Conservation (phyloP, 441 rosid species). For the Arabidopsis hybrid region DNA sequence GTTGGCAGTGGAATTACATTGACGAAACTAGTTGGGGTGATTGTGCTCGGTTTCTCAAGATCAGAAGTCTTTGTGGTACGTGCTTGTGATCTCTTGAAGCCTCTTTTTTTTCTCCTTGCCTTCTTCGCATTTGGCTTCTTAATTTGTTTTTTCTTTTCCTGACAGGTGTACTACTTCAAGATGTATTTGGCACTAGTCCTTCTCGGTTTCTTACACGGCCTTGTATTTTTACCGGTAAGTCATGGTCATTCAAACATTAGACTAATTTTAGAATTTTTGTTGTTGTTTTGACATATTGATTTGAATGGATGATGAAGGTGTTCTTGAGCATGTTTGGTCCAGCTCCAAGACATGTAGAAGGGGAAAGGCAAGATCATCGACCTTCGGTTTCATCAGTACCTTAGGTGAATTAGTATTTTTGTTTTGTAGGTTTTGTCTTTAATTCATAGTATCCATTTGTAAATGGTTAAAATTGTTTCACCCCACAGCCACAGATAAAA, state of each 20-base stretch:
- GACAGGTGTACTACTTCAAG: slow-evolving; percentile 94
- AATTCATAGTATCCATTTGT: slow-evolving; percentile 19
- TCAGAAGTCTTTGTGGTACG: slow-evolving; percentile 97
- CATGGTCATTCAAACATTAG: slow-evolving; percentile 8
- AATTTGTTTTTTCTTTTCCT: background rate
- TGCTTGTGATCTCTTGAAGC: slow-evolving; percentile 11
- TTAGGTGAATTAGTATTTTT: slow-evolving; percentile 21
- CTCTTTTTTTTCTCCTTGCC: background rate
- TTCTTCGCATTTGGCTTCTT: slow-evolving; percentile 13
- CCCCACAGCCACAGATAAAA: slow-evolving; percentile 6
- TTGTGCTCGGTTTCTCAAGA: slow-evolving; percentile 95
- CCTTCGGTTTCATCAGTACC: slow-evolving; percentile 68
- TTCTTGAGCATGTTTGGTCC: slow-evolving; percentile 94
- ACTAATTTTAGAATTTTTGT: slow-evolving; percentile 9
- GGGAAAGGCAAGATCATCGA: slow-evolving; percentile 69
- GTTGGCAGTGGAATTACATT: slow-evolving; percentile 90
- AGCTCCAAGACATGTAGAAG: slow-evolving; percentile 72
- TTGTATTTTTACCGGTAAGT: slow-evolving; percentile 94
- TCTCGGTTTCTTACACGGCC: slow-evolving; percentile 96
- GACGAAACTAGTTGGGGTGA: slow-evolving; percentile 95
- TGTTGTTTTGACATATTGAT: slow-evolving; percentile 12
- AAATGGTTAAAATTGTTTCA: slow-evolving; percentile 27
- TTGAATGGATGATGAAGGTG: slow-evolving; percentile 58
- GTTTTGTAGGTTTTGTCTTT: background rate
- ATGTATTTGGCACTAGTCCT: slow-evolving; percentile 97